Evolutionary conservation across 805 yeast species (phyloP).

Genomic region (Yarrowia sp.): DNA sequence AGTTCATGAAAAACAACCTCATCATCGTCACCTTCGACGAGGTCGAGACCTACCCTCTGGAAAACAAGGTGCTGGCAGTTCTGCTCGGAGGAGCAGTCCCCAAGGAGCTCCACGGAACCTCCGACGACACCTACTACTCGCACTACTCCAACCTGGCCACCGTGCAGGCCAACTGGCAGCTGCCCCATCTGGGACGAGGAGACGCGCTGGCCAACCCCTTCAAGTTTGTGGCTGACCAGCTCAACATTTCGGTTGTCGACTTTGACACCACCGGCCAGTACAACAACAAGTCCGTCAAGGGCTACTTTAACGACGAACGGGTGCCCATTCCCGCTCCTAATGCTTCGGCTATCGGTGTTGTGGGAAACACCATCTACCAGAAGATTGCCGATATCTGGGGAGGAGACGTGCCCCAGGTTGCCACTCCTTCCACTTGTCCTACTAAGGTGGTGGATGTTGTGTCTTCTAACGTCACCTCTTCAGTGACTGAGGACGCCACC

Average conservation of each 20-base stretch:
- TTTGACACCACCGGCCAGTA: slow-evolving; percentile 7
- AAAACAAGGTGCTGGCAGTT: slow-evolving; percentile 57
- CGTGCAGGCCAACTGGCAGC: slow-evolving; percentile 59
- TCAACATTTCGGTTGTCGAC: slow-evolving; percentile 40
- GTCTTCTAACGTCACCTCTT: neutral
- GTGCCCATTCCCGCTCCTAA: slow-evolving; percentile 23
- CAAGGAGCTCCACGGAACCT: slow-evolving; percentile 53
- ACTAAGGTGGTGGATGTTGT: neutral
- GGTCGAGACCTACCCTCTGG: slow-evolving; percentile 54
- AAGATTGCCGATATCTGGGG: slow-evolving; percentile 34
- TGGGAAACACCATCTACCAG: slow-evolving; percentile 16
- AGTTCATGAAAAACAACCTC: slow-evolving; percentile 58
- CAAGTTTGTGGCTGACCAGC: slow-evolving; percentile 52
- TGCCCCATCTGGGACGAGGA: slow-evolving; percentile 58
- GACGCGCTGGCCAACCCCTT: slow-evolving; percentile 61
- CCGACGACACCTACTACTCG: slow-evolving; percentile 58
- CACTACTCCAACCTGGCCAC: slow-evolving; percentile 62
- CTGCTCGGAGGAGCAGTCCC: slow-evolving; percentile 59
- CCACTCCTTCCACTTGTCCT: slow-evolving; percentile 11
- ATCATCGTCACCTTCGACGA: slow-evolving; percentile 61
- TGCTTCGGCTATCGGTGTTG: slow-evolving; percentile 4
- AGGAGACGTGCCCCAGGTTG: neutral
- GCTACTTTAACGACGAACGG: slow-evolving; percentile 29
- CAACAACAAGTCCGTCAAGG: slow-evolving; percentile 19
- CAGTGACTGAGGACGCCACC: neutral